These are phyloP conservation scores for Botrytis paeoniae DNA, from an alignment of 2,329 filamentous ascomycete genomes.

Conservation along the genomic window DNA sequence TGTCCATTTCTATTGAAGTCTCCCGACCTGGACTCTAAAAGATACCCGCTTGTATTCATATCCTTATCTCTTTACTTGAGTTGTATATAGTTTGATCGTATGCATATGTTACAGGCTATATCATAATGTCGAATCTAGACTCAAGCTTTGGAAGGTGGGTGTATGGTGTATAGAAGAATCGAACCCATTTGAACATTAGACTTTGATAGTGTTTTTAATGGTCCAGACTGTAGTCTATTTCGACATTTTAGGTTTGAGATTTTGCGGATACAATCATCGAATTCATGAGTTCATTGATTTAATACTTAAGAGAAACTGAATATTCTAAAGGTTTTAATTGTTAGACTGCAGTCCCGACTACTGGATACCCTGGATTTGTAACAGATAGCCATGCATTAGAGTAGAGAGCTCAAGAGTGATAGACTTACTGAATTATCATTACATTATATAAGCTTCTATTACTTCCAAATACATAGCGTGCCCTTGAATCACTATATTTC, in stretches of 20 bases:
- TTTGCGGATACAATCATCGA: neutral
- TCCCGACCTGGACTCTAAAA: too few species aligned
- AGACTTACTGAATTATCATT: too few species aligned
- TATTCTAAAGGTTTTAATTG: neutral
- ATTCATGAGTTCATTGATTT: neutral
- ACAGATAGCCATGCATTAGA: neutral
- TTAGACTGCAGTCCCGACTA: neutral
- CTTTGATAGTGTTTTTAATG: accelerated
- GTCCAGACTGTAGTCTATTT: too few species aligned
- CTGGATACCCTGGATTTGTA: neutral
- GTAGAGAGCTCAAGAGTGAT: too few species aligned
- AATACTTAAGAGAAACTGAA: neutral
- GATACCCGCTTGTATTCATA: neutral
- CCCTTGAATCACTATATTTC: too few species aligned
- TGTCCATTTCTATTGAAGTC: neutral
- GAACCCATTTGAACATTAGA: too few species aligned
- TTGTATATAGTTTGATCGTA: neutral
- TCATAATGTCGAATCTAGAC: neutral
- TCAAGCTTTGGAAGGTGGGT: neutral
- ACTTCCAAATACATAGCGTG: too few species aligned
- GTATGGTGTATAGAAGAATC: too few species aligned
- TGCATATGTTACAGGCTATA: neutral
- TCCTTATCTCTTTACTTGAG: neutral
- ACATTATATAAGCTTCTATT: too few species aligned
- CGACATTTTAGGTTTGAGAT: neutral